Base-by-base conservation (phyloP, 768 basidiomycete species). In the Coprinopsis sp. region DNA sequence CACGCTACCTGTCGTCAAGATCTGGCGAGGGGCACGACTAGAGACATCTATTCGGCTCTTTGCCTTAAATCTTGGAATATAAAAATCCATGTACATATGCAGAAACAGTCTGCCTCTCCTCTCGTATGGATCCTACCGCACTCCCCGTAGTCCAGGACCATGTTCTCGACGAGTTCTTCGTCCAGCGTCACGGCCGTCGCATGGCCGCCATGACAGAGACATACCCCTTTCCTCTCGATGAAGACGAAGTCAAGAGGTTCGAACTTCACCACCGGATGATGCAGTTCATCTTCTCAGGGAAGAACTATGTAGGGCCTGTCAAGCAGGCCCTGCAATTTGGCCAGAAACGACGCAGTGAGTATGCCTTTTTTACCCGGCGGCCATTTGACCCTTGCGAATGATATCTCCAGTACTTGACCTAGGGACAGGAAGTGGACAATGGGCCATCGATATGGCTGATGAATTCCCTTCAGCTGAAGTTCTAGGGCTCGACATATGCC, bases 381-480 rank as follows among this genome's bases (percentile, higher is more conserved):
- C n/a, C 40, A 60, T 54, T 43, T 62, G 42, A 22, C 58, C 58
- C 25, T 58, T 59, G 46, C 63, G 62, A 39, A 19, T 54, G 28
- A 16, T 29, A 47, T 44, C n/a, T n/a, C 41, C 45, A 72, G 74
- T 86, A 33, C 76, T 87, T 39, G 84, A 87, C 64, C 67, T 86
- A 50, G 84, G 84, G 14, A 86, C 84, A 1, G 84, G 84, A 19
- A 73, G 73, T 3, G 84, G 84, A 4, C 61, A 64, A 28, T 86
- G 84, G 84, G 81, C 84, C 21, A 78, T 85, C 52, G 79, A 81
- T 61, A 76, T 86, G 65, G 84, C 84, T 39, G 81, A 85, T 54
- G 82, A 83, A 62, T 86, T 87, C 61, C 80, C 79, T 34, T 59
- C 70, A 39, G 81, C 72, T 49, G 79, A 84, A 53, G 79, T 86